Conservation (phyloP, 768 basidiomycete genomes). For the Naganishia onofrii region DNA sequence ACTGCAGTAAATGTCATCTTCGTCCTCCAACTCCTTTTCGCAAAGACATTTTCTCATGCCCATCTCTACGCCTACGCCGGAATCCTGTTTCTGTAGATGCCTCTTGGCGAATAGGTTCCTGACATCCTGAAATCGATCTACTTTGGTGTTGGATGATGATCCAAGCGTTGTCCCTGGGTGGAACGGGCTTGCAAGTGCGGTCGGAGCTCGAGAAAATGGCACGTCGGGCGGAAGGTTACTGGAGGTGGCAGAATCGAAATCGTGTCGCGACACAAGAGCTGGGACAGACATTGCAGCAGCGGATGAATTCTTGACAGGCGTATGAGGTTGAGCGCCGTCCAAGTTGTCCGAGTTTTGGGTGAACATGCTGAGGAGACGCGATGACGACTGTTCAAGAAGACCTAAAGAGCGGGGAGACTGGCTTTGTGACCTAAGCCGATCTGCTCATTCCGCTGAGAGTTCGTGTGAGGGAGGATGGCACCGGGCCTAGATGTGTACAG, state of each 20-base stretch:
- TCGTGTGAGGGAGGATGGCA: background rate
- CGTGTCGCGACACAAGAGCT: background rate
- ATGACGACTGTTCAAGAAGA: too few relatives aligned
- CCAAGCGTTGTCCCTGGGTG: slow-evolving; percentile 18
- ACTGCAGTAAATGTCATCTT: slow-evolving; percentile 46
- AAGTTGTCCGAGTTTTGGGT: background rate
- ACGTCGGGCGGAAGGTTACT: slow-evolving; percentile 2
- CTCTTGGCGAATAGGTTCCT: slow-evolving; percentile 16
- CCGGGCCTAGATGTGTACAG: slow-evolving; percentile 1
- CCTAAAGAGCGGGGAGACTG: slow-evolving; percentile 1
- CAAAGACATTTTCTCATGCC: slow-evolving; percentile 38
- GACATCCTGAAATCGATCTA: slow-evolving; percentile 20
- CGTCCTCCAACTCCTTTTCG: slow-evolving; percentile 36
- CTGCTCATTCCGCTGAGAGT: slow-evolving; percentile 6
- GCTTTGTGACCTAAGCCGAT: slow-evolving; percentile 24
- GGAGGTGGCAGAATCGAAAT: background rate
- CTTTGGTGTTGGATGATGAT: slow-evolving; percentile 4
- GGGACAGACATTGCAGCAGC: background rate
- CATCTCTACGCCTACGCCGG: background rate
- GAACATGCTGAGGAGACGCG: slow-evolving; percentile 14
- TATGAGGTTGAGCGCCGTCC: slow-evolving; percentile 2
- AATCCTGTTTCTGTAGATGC: slow-evolving; percentile 10
- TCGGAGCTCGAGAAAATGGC: background rate
- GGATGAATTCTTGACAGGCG: background rate
- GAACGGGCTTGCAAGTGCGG: slow-evolving; percentile 8